Conservation (phyloP, 768 basidiomycete species). For the Suillus subaureus region DNA sequence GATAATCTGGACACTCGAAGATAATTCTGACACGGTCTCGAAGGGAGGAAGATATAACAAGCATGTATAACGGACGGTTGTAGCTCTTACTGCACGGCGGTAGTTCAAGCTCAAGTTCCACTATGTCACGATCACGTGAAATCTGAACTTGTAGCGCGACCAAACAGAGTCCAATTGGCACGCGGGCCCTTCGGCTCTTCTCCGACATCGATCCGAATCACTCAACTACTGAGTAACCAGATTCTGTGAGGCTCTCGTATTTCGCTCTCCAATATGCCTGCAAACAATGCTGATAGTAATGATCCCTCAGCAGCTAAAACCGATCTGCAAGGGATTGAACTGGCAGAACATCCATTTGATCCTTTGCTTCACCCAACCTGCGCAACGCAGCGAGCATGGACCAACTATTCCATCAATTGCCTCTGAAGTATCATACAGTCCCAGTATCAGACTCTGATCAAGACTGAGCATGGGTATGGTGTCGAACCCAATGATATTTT, state of each 20-base stretch:
- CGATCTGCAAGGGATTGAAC: not conserved
- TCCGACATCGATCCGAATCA: not conserved
- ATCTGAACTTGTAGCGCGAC: not conserved
- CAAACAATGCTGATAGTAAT: not conserved
- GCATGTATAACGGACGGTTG: not conserved
- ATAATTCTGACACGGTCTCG: not conserved
- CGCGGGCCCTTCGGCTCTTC: not conserved
- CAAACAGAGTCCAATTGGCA: not conserved
- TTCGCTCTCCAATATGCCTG: not conserved
- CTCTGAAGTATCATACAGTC: not conserved
- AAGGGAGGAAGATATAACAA: not conserved
- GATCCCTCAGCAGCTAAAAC: not conserved
- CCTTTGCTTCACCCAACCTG: constrained; percentile 8
- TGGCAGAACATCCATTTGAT: constrained; percentile 10
- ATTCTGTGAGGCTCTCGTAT: not conserved
- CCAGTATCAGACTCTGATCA: not conserved
- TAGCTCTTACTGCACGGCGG: not conserved
- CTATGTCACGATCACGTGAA: not conserved
- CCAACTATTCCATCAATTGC: constrained; percentile 8
- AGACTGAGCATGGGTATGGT: not conserved
- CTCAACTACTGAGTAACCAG: not conserved
- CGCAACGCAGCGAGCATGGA: constrained; percentile 5
- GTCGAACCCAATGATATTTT: not conserved
- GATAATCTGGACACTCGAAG: not conserved
- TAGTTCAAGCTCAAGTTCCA: not conserved